Evolutionary conservation across 2,329 filamentous ascomycete species (phyloP).

Genomic region (Neofusicoccum cordaticola): DNA sequence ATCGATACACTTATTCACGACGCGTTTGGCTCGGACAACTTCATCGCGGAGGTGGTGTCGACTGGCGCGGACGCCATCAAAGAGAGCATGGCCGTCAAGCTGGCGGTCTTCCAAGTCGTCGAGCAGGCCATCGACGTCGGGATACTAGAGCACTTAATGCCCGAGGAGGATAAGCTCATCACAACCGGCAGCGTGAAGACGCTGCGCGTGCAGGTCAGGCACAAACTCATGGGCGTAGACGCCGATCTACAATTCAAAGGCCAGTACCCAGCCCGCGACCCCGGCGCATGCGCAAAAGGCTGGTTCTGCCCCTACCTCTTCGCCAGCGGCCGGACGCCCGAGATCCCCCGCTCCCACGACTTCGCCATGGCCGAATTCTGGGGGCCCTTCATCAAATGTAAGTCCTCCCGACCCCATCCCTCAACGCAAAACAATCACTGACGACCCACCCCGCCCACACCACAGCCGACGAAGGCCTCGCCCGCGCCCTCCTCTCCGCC

Average conservation of each 20-base stretch:
- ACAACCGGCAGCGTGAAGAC: slow-evolving; percentile 35
- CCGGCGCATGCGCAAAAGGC: slow-evolving; percentile 33
- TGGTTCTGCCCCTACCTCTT: slow-evolving; percentile 41
- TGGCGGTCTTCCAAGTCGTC: slow-evolving; percentile 38
- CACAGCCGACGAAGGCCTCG: slow-evolving; percentile 35
- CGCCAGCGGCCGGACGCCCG: slow-evolving; percentile 32
- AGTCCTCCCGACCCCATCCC: slow-evolving; percentile 1
- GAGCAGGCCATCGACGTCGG: slow-evolving; percentile 41
- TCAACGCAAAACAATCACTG: neutral
- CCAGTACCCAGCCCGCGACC: slow-evolving; percentile 25
- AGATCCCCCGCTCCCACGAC: slow-evolving; percentile 31
- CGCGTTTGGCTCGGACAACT: slow-evolving; percentile 34
- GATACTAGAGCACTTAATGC: slow-evolving; percentile 36
- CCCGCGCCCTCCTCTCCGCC: slow-evolving; percentile 36
- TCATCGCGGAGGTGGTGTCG: slow-evolving; percentile 33
- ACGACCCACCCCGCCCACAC: neutral
- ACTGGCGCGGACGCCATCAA: slow-evolving; percentile 30
- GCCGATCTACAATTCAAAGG: slow-evolving; percentile 34
- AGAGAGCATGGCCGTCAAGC: slow-evolving; percentile 30
- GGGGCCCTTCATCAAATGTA: slow-evolving; percentile 36
- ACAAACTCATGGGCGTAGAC: slow-evolving; percentile 41
- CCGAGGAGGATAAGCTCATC: slow-evolving; percentile 40
- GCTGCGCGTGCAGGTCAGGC: slow-evolving; percentile 37
- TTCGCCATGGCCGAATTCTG: slow-evolving; percentile 38
- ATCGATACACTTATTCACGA: slow-evolving; percentile 27